A percentile compares a stretch with the other conserved stretches of the same genome.
phyloP scores from a whole-genome alignment of 1,284 basidiomycete species.

The Fistulina hepatica region DNA sequence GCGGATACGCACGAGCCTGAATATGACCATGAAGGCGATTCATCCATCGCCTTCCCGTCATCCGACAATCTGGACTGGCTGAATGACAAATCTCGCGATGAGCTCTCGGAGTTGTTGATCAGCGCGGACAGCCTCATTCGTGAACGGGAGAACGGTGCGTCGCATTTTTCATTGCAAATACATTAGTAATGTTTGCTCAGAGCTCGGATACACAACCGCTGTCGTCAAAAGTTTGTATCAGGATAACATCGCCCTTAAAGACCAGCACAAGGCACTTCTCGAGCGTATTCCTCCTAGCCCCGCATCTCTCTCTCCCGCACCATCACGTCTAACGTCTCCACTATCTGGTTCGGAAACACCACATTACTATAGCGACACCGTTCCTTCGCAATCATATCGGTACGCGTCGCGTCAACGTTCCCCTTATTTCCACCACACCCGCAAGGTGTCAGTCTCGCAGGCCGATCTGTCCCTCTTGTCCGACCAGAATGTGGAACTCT shows the following conservation, averaged over 20 bases:
- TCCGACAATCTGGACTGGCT: constrained; percentile 38
- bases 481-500: constrained; percentile 73
- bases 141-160: constrained; percentile 62
- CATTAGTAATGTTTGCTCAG: constrained; percentile 27
- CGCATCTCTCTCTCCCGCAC: constrained; percentile 24
- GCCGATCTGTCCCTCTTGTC: constrained; percentile 59
- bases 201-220: constrained; percentile 56
- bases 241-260: constrained; percentile 56
- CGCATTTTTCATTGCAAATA: constrained; percentile 7
- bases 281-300: constrained; percentile 41
- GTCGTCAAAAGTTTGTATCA: constrained; percentile 60
- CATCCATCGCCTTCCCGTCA: constrained; percentile 16
- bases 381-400: too few relatives aligned
- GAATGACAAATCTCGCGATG: constrained; percentile 56
- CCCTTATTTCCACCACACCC: constrained; percentile 26
- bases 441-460: constrained; percentile 54
- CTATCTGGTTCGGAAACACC: constrained; percentile 7
- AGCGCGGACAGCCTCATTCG: constrained; percentile 66
- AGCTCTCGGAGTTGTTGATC: constrained; percentile 53
- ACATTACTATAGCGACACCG: constrained; percentile 7
- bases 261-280: constrained; percentile 55
- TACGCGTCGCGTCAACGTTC: constrained; percentile 1
- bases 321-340: constrained; percentile 18
- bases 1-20: too few relatives aligned
- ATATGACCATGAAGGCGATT: too few relatives aligned